These are phyloP conservation scores for Strobilomyces echinocephalus DNA, from an alignment of 768 basidiomycete genomes.

Conservation along the genomic window DNA sequence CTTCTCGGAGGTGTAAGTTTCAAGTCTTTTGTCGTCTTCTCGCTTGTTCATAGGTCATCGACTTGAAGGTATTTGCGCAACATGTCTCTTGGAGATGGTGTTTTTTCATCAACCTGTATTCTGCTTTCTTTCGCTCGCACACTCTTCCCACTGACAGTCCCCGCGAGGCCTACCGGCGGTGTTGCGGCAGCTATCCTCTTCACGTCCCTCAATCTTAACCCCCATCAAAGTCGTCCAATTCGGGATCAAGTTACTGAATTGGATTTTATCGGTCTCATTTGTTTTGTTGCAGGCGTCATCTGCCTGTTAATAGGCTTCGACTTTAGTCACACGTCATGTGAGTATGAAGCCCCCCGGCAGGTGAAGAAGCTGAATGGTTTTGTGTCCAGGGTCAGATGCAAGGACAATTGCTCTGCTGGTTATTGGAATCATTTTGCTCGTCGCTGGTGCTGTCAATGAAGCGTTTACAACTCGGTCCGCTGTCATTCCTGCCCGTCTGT, in stretches of 20 bases:
- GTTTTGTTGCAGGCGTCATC: conserved; percentile 63
- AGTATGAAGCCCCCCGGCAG: conserved; percentile 20
- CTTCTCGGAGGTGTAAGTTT: conserved; percentile 72
- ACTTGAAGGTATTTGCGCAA: conserved; percentile 53
- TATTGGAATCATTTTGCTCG: conserved; percentile 50
- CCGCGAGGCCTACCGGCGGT: conserved; percentile 67
- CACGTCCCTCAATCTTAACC: conserved; percentile 74
- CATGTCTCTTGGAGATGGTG: conserved; percentile 83
- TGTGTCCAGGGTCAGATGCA: conserved; percentile 46
- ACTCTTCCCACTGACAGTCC: not conserved
- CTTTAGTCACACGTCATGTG: conserved; percentile 62
- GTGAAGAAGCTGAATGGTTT: not conserved
- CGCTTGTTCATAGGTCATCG: conserved; percentile 2
- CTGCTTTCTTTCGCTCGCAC: not conserved
- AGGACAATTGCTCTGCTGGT: conserved; percentile 58
- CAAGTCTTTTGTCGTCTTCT: not conserved
- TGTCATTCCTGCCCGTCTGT: conserved; percentile 70
- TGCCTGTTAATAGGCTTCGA: conserved; percentile 70
- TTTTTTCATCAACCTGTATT: conserved; percentile 73
- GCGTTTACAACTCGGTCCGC: conserved; percentile 57
- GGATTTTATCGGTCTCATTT: conserved; percentile 63
- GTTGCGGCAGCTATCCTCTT: conserved; percentile 58
- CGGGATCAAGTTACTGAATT: conserved; percentile 57
- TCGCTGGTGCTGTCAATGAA: conserved; percentile 56
- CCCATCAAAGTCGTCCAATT: conserved; percentile 55